Evolutionary conservation across 2,329 filamentous ascomycete species (phyloP), one percentile per base, ranked within the genome.

Genomic region (Lasiodiplodia sp.): DNA sequence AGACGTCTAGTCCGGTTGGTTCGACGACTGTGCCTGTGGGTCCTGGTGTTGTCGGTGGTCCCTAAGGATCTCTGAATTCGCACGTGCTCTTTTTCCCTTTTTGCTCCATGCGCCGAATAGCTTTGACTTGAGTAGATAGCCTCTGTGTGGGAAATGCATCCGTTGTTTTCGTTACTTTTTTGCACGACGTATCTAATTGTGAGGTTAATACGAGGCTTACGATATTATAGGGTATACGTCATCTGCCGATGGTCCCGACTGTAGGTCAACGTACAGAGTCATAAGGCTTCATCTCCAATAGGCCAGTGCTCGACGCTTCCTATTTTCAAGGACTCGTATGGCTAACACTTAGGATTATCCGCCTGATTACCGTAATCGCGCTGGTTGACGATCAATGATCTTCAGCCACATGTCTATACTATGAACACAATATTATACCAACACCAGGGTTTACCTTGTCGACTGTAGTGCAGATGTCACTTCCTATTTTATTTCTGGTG

Each of bases 1-100:
- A 58, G 60, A 65, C 58, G 37, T 53, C 57, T n/a, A 68, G 67
- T 64, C 67, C 67, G 37, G 58, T 68, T 55, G 52, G 57, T 31
- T 52, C 67, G 28, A 28, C 58, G 52, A 49, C 25, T 37, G 18
- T 40, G 51, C 67, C 58, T 56, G 38, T 68, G 7, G 66, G 47
- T 47, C 40, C 40, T 44, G 44, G 56, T 37, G 56, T 60, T 34
- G 66, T 52, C 40, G 66, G 56, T 37, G 56, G 66, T 52, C 52
- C 40, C 14, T 63, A 51, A 38, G 31, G 31, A 34, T 34, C 31
- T 34, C 31, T 34, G 31, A 10, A 16, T 31, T 40, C 21, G 53
- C 18, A 34, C 40, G 14, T 51, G 65, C 65, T 23, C 64, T 16
- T 38, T 65, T 38, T 56, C 52, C 31, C 28, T 23, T 2, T 38